Evolutionary conservation across 2,329 filamentous ascomycete species (phyloP), one percentile per base, ranked within the genome.

Genomic region (Hypoxylon sp.): DNA sequence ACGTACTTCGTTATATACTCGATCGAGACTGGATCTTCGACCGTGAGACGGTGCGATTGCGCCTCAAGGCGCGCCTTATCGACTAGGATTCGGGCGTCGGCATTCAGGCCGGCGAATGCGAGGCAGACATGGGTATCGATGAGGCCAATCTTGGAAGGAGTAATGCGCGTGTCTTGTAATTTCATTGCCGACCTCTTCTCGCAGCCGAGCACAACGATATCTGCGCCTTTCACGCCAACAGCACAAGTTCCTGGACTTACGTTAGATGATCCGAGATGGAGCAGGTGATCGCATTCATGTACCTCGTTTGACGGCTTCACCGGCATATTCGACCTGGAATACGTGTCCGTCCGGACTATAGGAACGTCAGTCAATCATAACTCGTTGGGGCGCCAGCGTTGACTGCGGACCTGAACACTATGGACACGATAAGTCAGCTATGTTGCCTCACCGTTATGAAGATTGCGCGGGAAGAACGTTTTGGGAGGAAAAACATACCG

Each of bases 1-100:
- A 99, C 91, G 77, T 98, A 97, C 85, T 99, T 98, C 76, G 96
- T 98, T 78, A 99, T 97, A 86, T 99, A 99, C 83, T 99, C 96
- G 80, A 99, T 96, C 68, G 93, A 95, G 71, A 97, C 93, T 59
- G 96, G 95, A 78, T 99, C 96, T 80, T 99, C 96, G 63, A 99
- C 93, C 3, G 96, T 98, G 74, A 99, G 85, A 70, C 96, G 91
- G 84, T 99, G 96, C 73, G 93, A 97, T 83, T 99, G 96, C 50
- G 96, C 95, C 84, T 99, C 96, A 81, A 98, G 84, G 74, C 96
- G 90, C 65, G 96, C 96, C 85, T 97, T 98, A 87, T 99, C 96
- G 78, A 99, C 92, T 70, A 99, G 87, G 78, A 99, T 99, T 78
- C 96, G 90, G 75, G 96, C 96, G 82, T 99, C 96, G 79, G 96